Conservation (phyloP, 2,329 filamentous ascomycete genomes). For the Ceratocystiopsis brevicomis region DNA sequence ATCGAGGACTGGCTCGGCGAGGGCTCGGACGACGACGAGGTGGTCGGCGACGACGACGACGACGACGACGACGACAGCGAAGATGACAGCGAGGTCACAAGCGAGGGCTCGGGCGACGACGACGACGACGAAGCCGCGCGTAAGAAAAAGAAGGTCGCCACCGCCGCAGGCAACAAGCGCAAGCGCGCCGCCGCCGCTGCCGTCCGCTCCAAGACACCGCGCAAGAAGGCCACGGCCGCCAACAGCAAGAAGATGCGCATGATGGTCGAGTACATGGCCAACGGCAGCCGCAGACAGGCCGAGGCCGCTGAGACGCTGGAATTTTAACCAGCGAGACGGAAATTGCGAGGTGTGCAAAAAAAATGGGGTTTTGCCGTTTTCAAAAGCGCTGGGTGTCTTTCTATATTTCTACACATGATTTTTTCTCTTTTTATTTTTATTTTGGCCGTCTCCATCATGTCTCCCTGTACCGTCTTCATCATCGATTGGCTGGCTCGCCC, state of each 20-base stretch:
- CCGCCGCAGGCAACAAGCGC: slow-evolving; percentile 33
- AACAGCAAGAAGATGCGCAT: slow-evolving; percentile 9
- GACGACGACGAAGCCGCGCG: slow-evolving; percentile 25
- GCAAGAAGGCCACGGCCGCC: slow-evolving; percentile 36
- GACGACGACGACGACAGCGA: slow-evolving; percentile 39
- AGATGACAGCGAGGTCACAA: slow-evolving; percentile 33
- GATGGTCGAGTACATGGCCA: slow-evolving; percentile 4
- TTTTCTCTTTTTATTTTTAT: too few species aligned
- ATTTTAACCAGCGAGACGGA: neutral
- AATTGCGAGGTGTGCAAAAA: too few species aligned
- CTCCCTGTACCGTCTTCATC: too few species aligned
- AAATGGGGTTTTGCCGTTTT: neutral
- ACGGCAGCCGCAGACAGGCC: slow-evolving; percentile 1
- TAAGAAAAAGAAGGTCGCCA: slow-evolving; percentile 15
- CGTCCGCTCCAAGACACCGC: slow-evolving; percentile 28
- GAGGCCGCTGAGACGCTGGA: slow-evolving; percentile 1
- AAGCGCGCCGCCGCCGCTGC: slow-evolving; percentile 22
- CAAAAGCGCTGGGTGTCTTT: too few species aligned
- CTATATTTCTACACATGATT: too few species aligned
- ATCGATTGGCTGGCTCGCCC: too few species aligned
- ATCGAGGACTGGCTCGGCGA: slow-evolving; percentile 87
- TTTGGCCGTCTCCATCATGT: too few species aligned
- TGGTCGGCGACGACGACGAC: slow-evolving; percentile 38
- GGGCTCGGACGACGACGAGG: slow-evolving; percentile 42
- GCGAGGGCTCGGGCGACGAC: slow-evolving; percentile 31